phyloP scores from a whole-genome alignment of 2,329 filamentous ascomycete genomes.

The Alternaria triticina region DNA sequence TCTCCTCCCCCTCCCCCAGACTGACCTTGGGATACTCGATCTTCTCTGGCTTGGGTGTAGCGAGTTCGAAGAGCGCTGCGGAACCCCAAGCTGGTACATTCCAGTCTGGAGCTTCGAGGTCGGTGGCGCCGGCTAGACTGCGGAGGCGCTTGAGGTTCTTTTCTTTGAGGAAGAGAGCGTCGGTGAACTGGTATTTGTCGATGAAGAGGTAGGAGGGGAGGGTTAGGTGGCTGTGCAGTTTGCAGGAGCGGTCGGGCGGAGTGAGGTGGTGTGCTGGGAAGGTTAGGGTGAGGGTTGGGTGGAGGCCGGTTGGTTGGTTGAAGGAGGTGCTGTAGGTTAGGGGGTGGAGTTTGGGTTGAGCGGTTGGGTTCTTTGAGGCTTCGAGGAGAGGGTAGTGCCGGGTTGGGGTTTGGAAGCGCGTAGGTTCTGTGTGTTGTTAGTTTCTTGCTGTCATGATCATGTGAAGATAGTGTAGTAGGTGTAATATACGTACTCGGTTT shows the following conservation, averaged over 20 bases:
- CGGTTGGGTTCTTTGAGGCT: slow-evolving; percentile 2
- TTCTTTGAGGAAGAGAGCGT: slow-evolving; percentile 77
- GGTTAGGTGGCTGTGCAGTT: slow-evolving; percentile 79
- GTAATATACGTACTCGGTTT: slow-evolving; percentile 61
- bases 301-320: slow-evolving; percentile 76
- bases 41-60: slow-evolving; percentile 49
- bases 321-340: slow-evolving; percentile 73
- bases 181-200: slow-evolving; percentile 84
- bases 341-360: slow-evolving; percentile 36
- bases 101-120: slow-evolving; percentile 91
- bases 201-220: slow-evolving; percentile 82
- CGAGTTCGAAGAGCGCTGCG: slow-evolving; percentile 75
- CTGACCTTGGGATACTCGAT: slow-evolving; percentile 13
- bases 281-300: slow-evolving; percentile 79
- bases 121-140: slow-evolving; percentile 76
- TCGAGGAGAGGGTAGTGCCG: slow-evolving; percentile 69
- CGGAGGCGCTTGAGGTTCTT: slow-evolving; percentile 76
- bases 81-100: slow-evolving; percentile 79
- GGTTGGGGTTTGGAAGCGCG: slow-evolving; percentile 85
- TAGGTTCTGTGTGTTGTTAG: slow-evolving; percentile 60
- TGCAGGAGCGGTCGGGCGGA: slow-evolving; percentile 61
- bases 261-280: slow-evolving; percentile 62
- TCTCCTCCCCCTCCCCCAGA: background rate
- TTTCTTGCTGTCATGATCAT: background rate
- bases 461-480: background rate